Evolutionary conservation across 2,329 filamentous ascomycete genomes (phyloP).

Genomic region (Metarhizium anisopliae): DNA sequence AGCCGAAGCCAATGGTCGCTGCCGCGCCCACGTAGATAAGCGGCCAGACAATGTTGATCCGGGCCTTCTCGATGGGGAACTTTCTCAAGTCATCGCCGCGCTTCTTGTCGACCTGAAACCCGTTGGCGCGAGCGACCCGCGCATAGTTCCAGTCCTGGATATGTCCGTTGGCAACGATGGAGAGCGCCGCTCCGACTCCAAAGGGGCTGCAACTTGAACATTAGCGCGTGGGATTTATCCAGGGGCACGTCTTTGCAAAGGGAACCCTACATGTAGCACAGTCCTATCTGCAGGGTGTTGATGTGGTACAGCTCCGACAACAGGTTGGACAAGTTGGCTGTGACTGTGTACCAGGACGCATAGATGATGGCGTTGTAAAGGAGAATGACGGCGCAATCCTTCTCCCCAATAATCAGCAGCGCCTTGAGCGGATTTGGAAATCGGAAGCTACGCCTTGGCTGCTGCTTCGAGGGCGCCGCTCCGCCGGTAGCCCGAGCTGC

Average conservation of each 20-base stretch:
- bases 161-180: constrained; percentile 30
- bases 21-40: constrained; percentile 19
- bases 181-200: constrained; percentile 32
- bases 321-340: neutral
- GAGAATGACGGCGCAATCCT: constrained; percentile 23
- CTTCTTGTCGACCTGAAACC: constrained; percentile 50
- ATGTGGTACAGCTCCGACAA: neutral
- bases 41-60: constrained; percentile 19
- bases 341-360: neutral
- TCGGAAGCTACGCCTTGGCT: constrained; percentile 29
- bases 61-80: constrained; percentile 28
- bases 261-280: neutral
- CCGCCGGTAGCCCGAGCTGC: too few species aligned
- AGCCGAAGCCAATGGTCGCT: constrained; percentile 30
- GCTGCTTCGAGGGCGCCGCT: constrained; percentile 18
- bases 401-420: constrained; percentile 22
- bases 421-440: constrained; percentile 16
- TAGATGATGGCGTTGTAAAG: constrained; percentile 21
- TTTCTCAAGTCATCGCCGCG: constrained; percentile 25
- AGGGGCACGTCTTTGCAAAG: neutral
- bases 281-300: neutral
- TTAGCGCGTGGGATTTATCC: neutral
- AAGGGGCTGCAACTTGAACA: constrained; percentile 22
- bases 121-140: constrained; percentile 38
- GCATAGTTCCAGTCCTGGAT: constrained; percentile 21